Percentiles rank a stretch among this genome's conserved stretches.
These are phyloP conservation scores for Trichoderma asperelloides DNA, from an alignment of 495 filamentous ascomycete genomes.

Conservation along the genomic window DNA sequence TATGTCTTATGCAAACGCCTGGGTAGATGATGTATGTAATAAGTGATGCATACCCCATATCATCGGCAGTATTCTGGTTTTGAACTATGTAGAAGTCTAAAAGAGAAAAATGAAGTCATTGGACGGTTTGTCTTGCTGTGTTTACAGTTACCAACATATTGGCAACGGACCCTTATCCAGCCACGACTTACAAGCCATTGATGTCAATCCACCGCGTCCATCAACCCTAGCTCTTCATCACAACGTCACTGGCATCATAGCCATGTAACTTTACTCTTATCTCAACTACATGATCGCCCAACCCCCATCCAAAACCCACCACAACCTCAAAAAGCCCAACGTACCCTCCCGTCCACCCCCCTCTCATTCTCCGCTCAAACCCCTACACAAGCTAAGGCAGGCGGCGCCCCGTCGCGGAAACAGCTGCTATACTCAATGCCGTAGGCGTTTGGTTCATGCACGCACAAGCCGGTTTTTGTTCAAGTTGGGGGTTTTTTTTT, in stretches of 20 bases:
- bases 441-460: constrained; percentile 1
- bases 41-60: not conserved
- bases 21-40: too few species aligned
- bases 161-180: too few species aligned
- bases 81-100: not conserved
- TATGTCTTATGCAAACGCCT: too few species aligned
- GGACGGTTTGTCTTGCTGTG: not conserved
- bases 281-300: not conserved
- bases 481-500: not conserved
- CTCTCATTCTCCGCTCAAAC: not conserved
- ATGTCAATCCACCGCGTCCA: not conserved
- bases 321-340: not conserved
- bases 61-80: not conserved
- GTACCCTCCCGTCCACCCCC: not conserved
- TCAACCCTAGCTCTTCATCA: not conserved
- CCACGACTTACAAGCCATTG: not conserved
- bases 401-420: not conserved
- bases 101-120: not conserved
- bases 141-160: not conserved
- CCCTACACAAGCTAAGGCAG: constrained; percentile 1
- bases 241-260: not conserved
- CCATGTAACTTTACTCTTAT: not conserved
- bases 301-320: not conserved
- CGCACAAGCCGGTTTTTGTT: not conserved
- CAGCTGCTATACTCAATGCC: not conserved